These are phyloP conservation scores for Misopates orontium DNA, from an alignment of 257 asterid genomes.

Conservation along the genomic window DNA sequence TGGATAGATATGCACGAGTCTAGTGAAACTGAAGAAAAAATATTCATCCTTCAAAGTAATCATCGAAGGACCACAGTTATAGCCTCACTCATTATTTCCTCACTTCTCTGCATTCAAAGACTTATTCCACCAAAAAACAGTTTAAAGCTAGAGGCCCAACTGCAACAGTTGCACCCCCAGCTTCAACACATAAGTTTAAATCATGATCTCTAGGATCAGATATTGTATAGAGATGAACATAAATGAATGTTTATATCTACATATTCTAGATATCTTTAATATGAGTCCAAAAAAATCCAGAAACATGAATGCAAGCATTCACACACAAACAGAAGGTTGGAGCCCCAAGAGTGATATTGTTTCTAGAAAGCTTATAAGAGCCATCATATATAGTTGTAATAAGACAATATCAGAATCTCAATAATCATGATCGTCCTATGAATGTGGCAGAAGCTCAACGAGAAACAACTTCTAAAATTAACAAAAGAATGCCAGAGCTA, in stretches of 20 bases:
- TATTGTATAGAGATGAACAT: neutral
- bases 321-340: neutral
- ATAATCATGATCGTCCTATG: slow-evolving; percentile 5
- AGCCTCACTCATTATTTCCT: no score
- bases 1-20: no score
- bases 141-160: no score
- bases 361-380: neutral
- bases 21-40: no score
- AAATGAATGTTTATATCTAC: neutral
- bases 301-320: neutral
- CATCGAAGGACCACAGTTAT: no score
- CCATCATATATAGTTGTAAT: neutral
- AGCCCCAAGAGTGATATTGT: neutral
- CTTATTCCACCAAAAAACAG: no score
- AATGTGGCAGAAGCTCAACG: neutral
- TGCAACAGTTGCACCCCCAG: neutral
- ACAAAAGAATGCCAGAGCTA: neutral
- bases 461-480: neutral
- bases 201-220: neutral
- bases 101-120: no score
- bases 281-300: neutral
- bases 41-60: no score
- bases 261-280: neutral
- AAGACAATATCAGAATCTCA: neutral
- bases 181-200: neutral